Conservation (phyloP, 768 basidiomycete species). For the Pisolithus marmoratus region DNA sequence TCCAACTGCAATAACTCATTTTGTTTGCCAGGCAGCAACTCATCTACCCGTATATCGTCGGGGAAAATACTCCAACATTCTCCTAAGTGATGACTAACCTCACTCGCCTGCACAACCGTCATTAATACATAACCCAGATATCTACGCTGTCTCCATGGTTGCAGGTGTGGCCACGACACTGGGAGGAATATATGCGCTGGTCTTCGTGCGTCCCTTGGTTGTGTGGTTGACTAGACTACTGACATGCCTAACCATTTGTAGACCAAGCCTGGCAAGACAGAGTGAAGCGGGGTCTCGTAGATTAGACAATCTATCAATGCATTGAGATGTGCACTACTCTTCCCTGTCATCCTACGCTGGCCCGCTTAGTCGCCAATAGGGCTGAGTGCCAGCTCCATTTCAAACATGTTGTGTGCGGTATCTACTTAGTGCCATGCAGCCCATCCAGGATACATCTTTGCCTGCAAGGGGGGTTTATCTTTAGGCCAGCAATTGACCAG, state of each 20-base stretch:
- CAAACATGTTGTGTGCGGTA: background rate
- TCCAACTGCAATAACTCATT: slow-evolving; percentile 5
- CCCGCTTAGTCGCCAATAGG: background rate
- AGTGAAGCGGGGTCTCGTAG: slow-evolving; percentile 5
- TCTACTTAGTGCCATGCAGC: slow-evolving; percentile 62
- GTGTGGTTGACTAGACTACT: background rate
- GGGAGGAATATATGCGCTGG: slow-evolving; percentile 44
- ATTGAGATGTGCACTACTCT: background rate
- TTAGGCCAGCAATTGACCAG: background rate
- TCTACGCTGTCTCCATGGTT: slow-evolving; percentile 49
- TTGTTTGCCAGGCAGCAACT: slow-evolving; percentile 27
- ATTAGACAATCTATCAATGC: background rate
- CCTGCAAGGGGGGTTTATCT: slow-evolving; percentile 37
- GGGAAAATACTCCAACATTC: slow-evolving; percentile 54
- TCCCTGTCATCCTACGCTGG: background rate
- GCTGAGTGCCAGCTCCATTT: background rate
- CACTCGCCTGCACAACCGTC: background rate
- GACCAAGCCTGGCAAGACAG: slow-evolving; percentile 26
- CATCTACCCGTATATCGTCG: slow-evolving; percentile 54
- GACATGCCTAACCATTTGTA: slow-evolving; percentile 1
- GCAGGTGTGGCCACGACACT: slow-evolving; percentile 49
- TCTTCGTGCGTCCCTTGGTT: slow-evolving; percentile 31
- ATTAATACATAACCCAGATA: slow-evolving; percentile 33
- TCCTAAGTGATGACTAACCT: slow-evolving; percentile 44
- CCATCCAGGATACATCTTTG: slow-evolving; percentile 91